Conservation (phyloP, 306 rosid genomes). For the Trifolium repens region DNA sequence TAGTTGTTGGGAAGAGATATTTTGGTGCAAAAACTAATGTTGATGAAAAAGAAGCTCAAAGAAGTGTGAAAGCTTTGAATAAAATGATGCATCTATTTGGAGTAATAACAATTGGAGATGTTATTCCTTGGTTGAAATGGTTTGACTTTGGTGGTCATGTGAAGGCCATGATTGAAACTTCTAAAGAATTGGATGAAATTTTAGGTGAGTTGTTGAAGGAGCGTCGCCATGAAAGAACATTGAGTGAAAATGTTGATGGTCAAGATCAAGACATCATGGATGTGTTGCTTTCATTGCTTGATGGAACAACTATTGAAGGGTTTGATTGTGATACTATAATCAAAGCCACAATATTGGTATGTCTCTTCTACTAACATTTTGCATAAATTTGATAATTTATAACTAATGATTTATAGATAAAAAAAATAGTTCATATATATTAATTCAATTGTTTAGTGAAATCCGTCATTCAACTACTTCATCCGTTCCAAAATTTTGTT, state of each 20-base stretch:
- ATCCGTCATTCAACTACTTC: too few relatives aligned
- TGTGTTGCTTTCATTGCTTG: conserved; percentile 25
- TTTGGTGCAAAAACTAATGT: background rate
- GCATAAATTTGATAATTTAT: too few relatives aligned
- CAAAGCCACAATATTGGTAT: conserved; percentile 38
- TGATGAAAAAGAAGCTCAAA: background rate
- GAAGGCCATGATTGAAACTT: conserved; percentile 40
- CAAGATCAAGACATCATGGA: conserved; percentile 30
- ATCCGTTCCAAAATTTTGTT: too few relatives aligned
- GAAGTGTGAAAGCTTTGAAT: background rate
- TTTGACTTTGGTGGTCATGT: conserved; percentile 41
- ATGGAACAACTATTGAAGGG: background rate
- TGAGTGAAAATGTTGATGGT: background rate
- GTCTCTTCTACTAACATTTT: too few relatives aligned
- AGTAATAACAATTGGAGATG: conserved; percentile 21
- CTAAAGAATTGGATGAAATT: conserved; percentile 11
- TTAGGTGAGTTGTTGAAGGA: conserved; percentile 34
- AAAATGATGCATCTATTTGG: conserved; percentile 7
- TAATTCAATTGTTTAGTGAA: too few relatives aligned
- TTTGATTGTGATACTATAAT: conserved; percentile 14
- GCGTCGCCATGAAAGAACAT: background rate
- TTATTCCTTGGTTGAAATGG: conserved; percentile 29
- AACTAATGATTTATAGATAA: too few relatives aligned
- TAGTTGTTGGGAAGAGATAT: conserved; percentile 13
- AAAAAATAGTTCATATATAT: too few relatives aligned